phyloP scores from a whole-genome alignment of 441 rosid genomes.

The Biscutella laevigata region DNA sequence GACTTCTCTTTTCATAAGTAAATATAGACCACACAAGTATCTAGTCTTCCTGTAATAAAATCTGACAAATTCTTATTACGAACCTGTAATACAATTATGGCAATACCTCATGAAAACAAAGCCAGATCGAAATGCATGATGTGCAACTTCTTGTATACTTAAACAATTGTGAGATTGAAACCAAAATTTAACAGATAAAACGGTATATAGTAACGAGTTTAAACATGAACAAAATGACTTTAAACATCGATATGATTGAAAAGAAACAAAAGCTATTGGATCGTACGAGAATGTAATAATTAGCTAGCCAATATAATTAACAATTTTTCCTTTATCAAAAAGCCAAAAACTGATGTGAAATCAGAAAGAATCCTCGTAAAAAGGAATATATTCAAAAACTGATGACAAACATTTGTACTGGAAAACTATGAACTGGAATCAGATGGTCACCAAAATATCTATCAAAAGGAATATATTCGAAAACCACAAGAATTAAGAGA shows the following conservation, averaged over 20 bases:
- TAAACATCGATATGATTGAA: constrained; percentile 8
- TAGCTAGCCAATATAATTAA: constrained; percentile 4
- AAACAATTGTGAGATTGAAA: background rate
- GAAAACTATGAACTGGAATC: constrained; percentile 14
- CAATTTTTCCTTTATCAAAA: background rate
- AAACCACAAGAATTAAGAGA: constrained; percentile 6
- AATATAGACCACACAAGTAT: background rate
- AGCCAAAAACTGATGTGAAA: constrained; percentile 22
- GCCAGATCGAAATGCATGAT: background rate
- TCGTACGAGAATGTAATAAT: constrained; percentile 26
- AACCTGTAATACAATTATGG: background rate
- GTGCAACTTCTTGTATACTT: constrained; percentile 6
- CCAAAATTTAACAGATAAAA: background rate
- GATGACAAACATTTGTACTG: constrained; percentile 23
- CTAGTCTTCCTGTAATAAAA: background rate
- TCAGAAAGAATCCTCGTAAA: constrained; percentile 21
- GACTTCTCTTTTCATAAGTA: background rate
- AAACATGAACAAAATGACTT: constrained; percentile 5
- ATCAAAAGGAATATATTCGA: constrained; percentile 6
- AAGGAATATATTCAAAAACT: constrained; percentile 20
- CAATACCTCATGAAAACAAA: background rate
- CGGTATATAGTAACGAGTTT: constrained; percentile 9
- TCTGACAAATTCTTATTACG: background rate
- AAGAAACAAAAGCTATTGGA: constrained; percentile 11
- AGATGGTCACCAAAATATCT: constrained; percentile 24